A percentile compares a stretch with the other conserved stretches of the same genome.
phyloP scores from a whole-genome alignment of 2,329 filamentous ascomycete genomes.

The Didymosphaeria variabile region DNA sequence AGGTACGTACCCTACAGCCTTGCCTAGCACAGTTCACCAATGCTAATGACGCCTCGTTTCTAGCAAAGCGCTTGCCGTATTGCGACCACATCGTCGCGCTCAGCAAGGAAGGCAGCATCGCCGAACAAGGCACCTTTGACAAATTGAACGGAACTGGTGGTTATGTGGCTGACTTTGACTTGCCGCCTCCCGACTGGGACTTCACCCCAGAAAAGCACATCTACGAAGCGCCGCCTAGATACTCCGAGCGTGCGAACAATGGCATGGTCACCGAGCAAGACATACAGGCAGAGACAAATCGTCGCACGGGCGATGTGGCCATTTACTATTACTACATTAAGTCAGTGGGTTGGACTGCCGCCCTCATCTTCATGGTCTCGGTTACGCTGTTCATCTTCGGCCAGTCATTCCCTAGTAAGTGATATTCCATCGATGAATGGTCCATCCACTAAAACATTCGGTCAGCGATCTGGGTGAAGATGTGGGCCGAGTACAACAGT shows the following conservation, averaged over 20 bases:
- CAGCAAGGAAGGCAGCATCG: constrained; percentile 42
- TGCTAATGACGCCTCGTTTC: constrained; percentile 1
- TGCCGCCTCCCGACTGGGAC: constrained; percentile 42
- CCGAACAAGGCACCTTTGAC: constrained; percentile 53
- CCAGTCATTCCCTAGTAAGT: constrained; percentile 43
- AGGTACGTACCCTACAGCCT: constrained; percentile 25
- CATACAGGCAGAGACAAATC: constrained; percentile 41
- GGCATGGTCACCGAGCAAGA: constrained; percentile 40
- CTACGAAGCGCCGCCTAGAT: constrained; percentile 43
- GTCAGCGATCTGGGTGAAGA: constrained; percentile 58
- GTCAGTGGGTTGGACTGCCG: constrained; percentile 41
- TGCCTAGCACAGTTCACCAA: not conserved
- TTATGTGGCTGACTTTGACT: constrained; percentile 48
- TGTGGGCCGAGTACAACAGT: constrained; percentile 57
- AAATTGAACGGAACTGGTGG: constrained; percentile 43
- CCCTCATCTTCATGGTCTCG: constrained; percentile 42
- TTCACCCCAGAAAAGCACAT: constrained; percentile 39
- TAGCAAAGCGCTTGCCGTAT: constrained; percentile 47
- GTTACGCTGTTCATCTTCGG: constrained; percentile 48
- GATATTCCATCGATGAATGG: not conserved
- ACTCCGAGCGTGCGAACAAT: constrained; percentile 33
- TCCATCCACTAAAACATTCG: not conserved
- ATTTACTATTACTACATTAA: constrained; percentile 47
- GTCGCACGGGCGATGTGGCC: constrained; percentile 42
- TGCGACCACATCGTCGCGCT: constrained; percentile 57